Evolutionary conservation across 2,329 filamentous ascomycete species (phyloP).

Genomic region (Epichloe sylvatica): DNA sequence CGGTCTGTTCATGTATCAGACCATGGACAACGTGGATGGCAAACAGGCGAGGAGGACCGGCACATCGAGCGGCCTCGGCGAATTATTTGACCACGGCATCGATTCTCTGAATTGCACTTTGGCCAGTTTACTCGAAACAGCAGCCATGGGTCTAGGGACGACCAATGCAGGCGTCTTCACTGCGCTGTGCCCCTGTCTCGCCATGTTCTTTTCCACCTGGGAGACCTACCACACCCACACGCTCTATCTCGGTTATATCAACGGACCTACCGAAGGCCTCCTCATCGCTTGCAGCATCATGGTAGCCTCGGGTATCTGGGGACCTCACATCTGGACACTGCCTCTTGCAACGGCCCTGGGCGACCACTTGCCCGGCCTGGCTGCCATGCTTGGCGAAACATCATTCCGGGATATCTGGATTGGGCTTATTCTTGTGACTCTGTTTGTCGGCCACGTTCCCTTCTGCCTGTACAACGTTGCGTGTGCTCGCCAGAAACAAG

Average conservation of each 20-base stretch:
- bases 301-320: conserved; percentile 74
- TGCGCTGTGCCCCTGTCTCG: conserved; percentile 75
- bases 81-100: conserved; percentile 97
- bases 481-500: conserved; percentile 55
- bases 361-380: conserved; percentile 32
- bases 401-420: conserved; percentile 86
- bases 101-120: conserved; percentile 96
- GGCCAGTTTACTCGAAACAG: conserved; percentile 78
- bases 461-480: conserved; percentile 82
- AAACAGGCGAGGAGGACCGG: conserved; percentile 93
- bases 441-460: conserved; percentile 65
- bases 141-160: conserved; percentile 80
- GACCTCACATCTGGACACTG: conserved; percentile 73
- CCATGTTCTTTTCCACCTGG: conserved; percentile 99
- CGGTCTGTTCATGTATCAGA: conserved; percentile 97
- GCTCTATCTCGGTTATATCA: conserved; percentile 88
- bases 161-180: conserved; percentile 81
- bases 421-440: conserved; percentile 48
- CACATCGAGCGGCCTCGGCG: conserved; percentile 85
- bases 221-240: conserved; percentile 99
- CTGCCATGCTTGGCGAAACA: conserved; percentile 50
- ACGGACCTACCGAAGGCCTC: conserved; percentile 90
- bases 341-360: conserved; percentile 59
- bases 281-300: conserved; percentile 80
- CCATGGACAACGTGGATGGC: conserved; percentile 97